Percentiles rank a stretch among this genome's conserved stretches.
Evolutionary conservation across 2,329 filamentous ascomycete species (phyloP).

Genomic region (Sarocladium strictum): DNA sequence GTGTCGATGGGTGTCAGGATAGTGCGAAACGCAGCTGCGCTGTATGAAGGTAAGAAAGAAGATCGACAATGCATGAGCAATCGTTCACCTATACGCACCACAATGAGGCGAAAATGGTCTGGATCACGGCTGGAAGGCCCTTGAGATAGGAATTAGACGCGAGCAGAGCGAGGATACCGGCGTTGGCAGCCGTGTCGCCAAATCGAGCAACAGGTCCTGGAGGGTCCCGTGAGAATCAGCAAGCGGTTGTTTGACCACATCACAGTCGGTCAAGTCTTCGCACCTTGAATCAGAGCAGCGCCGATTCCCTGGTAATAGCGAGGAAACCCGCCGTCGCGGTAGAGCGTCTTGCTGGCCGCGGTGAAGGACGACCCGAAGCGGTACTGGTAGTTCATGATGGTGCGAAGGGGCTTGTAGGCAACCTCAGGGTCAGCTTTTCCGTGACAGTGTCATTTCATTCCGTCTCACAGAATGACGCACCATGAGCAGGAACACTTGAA

Average conservation of each 20-base stretch:
- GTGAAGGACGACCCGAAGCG: constrained; percentile 37
- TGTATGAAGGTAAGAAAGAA: constrained; percentile 13
- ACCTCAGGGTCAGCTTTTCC: background rate
- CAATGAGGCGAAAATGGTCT: constrained; percentile 41
- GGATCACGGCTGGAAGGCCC: constrained; percentile 33
- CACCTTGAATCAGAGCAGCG: constrained; percentile 39
- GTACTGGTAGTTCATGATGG: constrained; percentile 47
- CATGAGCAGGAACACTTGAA: constrained; percentile 42
- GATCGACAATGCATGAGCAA: background rate
- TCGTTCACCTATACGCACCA: constrained; percentile 22
- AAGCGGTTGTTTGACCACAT: background rate
- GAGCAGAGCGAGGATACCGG: constrained; percentile 40
- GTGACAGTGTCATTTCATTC: background rate
- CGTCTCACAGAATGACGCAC: constrained; percentile 23
- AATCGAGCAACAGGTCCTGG: constrained; percentile 38
- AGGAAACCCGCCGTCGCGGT: constrained; percentile 32
- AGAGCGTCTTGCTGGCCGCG: constrained; percentile 32
- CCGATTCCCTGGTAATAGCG: constrained; percentile 41
- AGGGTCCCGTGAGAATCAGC: background rate
- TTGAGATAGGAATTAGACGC: constrained; percentile 40
- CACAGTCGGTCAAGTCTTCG: background rate
- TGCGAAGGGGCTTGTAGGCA: constrained; percentile 33
- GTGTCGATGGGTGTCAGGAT: constrained; percentile 42
- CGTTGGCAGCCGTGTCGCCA: constrained; percentile 43
- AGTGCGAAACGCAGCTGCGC: constrained; percentile 40